Evolutionary conservation across 2,329 filamentous ascomycete genomes (phyloP), one percentile per base, ranked within the genome.

Genomic region (Colletotrichum chrysophilum): DNA sequence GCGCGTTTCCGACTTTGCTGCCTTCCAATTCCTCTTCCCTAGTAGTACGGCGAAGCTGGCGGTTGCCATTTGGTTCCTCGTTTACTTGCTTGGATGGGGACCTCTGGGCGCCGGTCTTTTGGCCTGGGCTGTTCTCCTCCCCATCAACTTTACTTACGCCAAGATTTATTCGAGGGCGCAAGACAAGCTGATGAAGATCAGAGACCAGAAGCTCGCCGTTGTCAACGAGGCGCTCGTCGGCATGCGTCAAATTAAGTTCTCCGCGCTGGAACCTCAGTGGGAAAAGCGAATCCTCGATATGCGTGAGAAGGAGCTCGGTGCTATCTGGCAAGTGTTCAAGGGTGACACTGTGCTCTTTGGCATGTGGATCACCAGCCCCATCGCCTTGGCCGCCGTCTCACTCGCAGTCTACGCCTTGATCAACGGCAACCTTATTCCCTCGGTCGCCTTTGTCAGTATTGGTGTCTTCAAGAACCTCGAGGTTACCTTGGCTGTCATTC

Each of bases 201-300:
- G 94, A 60, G 95, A 96, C 82, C 88, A 91, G 70, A 96, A 96
- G 83, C 89, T 96, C 84, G 93, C 90, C 1, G 90, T 96, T 16
- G 89, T 97, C 34, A 94, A 94, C 2, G 94, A 97, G 82, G 94
- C 93, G 1, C 85, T 97, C 2, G 91, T 94, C 79, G 94, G 94
- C 9, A 96, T 96, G 77, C 91, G 94, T 2, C 95, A 97, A 83
- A 95, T 97, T 85, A 97, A 97, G 80, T 96, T 96, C 79, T 94
- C 94, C 1, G 94, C 94, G 1, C 84, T 95, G 3, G 95, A 96
- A 82, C 85, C 87, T 24, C 91, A 94, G 78, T 96, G 95, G 94
- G 91, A 95, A 81, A 87, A 88, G 18, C 94, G 93, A 76, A 94
- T 97, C 56, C 77, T 81, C 84, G 88, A 76, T 83, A 89, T 76